Evolutionary conservation across 2,329 filamentous ascomycete genomes (phyloP), one percentile per base, ranked within the genome.

Genomic region (Monosporascus sp.): DNA sequence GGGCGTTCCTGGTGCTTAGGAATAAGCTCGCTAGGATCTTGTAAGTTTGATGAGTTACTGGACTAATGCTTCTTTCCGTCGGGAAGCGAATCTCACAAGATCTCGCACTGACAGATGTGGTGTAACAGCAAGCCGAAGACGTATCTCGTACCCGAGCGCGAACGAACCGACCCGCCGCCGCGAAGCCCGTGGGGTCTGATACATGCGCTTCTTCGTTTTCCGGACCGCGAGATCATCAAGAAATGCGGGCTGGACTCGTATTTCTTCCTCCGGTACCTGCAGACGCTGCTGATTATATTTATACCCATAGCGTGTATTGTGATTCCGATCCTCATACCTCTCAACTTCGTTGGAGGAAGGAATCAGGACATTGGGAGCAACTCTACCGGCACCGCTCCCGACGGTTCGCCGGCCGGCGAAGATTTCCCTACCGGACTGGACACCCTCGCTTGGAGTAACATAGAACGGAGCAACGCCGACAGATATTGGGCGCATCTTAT

Each of bases 231-330:
- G 62, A 84, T 99, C 61, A 96, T 99, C 63, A 87, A 93, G 50
- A 96, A 97, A 71, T 97, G 93, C 62, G 94, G 94, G 18, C 81
- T 99, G 9, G 94, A 99, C 68, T 91, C 93, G 65, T 99, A 96
- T 73, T 96, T 97, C 76, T 99, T 99, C 50, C 62, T 69, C 20
- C 67, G 88, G 58, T 91, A 90, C 70, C 76, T 92, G 25, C 85
- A 87, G 56, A 88, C 89, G 65, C 82, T 97, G 5, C 80, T 97
- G 44, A 86, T 96, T 67, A 96, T 99, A 57, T 97, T 99, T 68
- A 74, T 96, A 39, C 91, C 94, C 1, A 84, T 96, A 53, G 85
- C 88, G 14, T 61, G 83, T 25, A 66, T 97, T 49, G 86, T 96
- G 27, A 77, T 97, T 51, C 94, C 94, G 0, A 87, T 97, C 24